Evolutionary conservation across 2,329 filamentous ascomycete species (phyloP).

Genomic region (Ramularia endophylla): DNA sequence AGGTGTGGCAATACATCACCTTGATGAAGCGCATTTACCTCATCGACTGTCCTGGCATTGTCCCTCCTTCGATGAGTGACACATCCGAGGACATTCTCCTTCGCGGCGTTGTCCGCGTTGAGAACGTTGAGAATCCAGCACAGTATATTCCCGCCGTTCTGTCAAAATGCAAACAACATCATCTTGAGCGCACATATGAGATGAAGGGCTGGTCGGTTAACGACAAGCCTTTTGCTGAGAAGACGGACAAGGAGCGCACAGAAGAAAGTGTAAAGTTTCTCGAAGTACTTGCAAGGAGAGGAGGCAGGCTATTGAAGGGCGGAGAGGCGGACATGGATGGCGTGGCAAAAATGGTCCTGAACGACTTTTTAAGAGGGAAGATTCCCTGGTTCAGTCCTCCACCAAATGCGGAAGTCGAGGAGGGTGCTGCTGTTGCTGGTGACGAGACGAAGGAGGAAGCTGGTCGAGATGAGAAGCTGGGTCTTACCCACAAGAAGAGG

Average conservation of each 20-base stretch:
- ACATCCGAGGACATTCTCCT: slow-evolving; percentile 83
- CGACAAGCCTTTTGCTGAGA: slow-evolving; percentile 17
- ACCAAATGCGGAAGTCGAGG: slow-evolving; percentile 47
- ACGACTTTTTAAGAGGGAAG: slow-evolving; percentile 91
- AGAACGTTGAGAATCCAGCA: slow-evolving; percentile 93
- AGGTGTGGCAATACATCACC: slow-evolving; percentile 97
- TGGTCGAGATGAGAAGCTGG: slow-evolving; percentile 70
- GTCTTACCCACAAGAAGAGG: slow-evolving; percentile 77
- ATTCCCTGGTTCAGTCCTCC: slow-evolving; percentile 94
- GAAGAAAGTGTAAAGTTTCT: slow-evolving; percentile 74
- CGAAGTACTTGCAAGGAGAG: slow-evolving; percentile 79
- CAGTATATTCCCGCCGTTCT: slow-evolving; percentile 89
- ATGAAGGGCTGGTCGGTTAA: slow-evolving; percentile 59
- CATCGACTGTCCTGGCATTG: slow-evolving; percentile 95
- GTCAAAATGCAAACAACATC: slow-evolving; percentile 71
- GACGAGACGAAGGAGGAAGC: slow-evolving; percentile 46
- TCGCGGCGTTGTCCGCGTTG: slow-evolving; percentile 84
- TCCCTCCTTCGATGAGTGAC: slow-evolving; percentile 80
- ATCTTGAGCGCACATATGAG: slow-evolving; percentile 90
- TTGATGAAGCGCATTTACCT: slow-evolving; percentile 92
- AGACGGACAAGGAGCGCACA: slow-evolving; percentile 24
- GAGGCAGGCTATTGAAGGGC: slow-evolving; percentile 77
- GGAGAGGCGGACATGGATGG: slow-evolving; percentile 95
- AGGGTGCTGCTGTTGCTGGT: slow-evolving; percentile 19
- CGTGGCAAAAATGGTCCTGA: slow-evolving; percentile 93